Percentiles rank a stretch among this genome's conserved stretches.
These are phyloP conservation scores for Gautieria morchelliformis DNA, from an alignment of 768 basidiomycete genomes.

Conservation along the genomic window DNA sequence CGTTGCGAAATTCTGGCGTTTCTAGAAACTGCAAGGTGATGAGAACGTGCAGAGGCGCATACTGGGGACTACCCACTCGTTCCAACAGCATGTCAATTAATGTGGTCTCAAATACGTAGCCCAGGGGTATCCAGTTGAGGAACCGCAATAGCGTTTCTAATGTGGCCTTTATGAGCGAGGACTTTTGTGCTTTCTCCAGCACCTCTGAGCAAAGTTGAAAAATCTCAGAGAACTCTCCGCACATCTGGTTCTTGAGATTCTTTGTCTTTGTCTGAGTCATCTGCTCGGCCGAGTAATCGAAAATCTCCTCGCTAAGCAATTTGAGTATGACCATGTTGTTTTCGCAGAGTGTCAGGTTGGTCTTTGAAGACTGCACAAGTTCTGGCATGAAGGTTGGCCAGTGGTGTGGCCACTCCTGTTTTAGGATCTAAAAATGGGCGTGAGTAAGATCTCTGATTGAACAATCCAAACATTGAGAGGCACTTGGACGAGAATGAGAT, in stretches of 20 bases:
- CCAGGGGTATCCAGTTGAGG: constrained; percentile 43
- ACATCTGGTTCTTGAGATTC: constrained; percentile 39
- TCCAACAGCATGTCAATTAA: constrained; percentile 36
- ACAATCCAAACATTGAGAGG: constrained; percentile 7
- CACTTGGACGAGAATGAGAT: constrained; percentile 38
- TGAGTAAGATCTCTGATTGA: not conserved
- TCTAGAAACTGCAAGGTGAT: constrained; percentile 32
- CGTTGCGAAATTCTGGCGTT: constrained; percentile 38
- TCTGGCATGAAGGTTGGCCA: constrained; percentile 42
- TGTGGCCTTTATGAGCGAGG: constrained; percentile 37
- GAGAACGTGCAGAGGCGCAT: not conserved
- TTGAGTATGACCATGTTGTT: constrained; percentile 47
- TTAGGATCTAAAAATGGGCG: constrained; percentile 29
- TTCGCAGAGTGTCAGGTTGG: constrained; percentile 37
- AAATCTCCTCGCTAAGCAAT: constrained; percentile 39
- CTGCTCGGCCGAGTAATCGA: constrained; percentile 41
- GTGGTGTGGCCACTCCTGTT: constrained; percentile 43
- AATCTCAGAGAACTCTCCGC: constrained; percentile 32
- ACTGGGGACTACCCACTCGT: constrained; percentile 22
- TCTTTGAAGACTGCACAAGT: constrained; percentile 38
- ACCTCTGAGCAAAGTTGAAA: constrained; percentile 40
- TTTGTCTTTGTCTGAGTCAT: constrained; percentile 43
- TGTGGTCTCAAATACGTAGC: constrained; percentile 42
- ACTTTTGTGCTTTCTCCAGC: constrained; percentile 36
- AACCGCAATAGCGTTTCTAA: constrained; percentile 39